Conservation (phyloP, 2,329 filamentous ascomycete genomes). For the Verticillium albo-atrum region DNA sequence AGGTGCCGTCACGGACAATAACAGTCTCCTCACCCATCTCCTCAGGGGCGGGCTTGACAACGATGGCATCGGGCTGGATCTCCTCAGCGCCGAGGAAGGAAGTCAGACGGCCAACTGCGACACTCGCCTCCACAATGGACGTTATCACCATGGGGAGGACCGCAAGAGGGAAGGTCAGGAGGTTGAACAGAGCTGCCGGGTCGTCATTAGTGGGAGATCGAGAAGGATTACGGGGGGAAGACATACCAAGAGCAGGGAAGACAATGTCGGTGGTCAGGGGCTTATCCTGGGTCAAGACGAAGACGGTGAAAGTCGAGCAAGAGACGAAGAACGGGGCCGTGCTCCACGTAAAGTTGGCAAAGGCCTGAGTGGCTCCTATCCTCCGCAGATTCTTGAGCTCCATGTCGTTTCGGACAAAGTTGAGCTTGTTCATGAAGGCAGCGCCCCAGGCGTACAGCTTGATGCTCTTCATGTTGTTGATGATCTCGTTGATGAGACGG, state of each 20-base stretch:
- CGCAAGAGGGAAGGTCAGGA: constrained; percentile 90
- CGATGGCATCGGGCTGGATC: constrained; percentile 79
- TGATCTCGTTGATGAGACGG: constrained; percentile 90
- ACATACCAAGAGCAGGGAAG: constrained; percentile 68
- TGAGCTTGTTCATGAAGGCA: constrained; percentile 96
- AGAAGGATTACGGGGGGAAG: not conserved
- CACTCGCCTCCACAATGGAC: constrained; percentile 90
- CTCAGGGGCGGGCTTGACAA: constrained; percentile 62
- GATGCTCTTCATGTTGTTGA: constrained; percentile 99
- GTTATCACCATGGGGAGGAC: constrained; percentile 98
- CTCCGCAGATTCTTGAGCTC: constrained; percentile 94
- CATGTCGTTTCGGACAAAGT: constrained; percentile 90
- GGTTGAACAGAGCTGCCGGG: constrained; percentile 77
- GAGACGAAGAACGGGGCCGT: constrained; percentile 97
- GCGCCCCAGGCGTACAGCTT: constrained; percentile 97
- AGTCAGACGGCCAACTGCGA: constrained; percentile 82
- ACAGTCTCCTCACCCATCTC: constrained; percentile 83
- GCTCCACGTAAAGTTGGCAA: constrained; percentile 97
- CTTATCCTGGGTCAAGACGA: constrained; percentile 75
- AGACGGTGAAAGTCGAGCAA: constrained; percentile 92
- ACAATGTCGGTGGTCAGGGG: constrained; percentile 92
- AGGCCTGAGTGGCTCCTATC: constrained; percentile 88
- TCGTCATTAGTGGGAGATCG: not conserved
- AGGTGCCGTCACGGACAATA: constrained; percentile 75
- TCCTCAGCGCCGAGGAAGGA: constrained; percentile 85